Evolutionary conservation across 2,329 filamentous ascomycete species (phyloP).

Genomic region (Cladosporium sp.): DNA sequence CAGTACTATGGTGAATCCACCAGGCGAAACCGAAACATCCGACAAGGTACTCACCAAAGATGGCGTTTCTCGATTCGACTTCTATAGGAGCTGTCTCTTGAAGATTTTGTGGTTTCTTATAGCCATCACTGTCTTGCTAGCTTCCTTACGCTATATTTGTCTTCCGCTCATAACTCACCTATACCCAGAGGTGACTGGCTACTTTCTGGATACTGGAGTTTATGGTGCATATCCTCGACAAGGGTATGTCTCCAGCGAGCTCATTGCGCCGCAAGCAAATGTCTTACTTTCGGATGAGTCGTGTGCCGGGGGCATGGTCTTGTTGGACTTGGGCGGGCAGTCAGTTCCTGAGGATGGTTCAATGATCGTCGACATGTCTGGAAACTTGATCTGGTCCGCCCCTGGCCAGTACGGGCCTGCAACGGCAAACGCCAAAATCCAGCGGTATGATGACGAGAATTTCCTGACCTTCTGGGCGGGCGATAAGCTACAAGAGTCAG

Average conservation of each 20-base stretch:
- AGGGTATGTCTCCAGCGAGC: background rate
- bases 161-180: background rate
- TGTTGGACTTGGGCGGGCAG: conserved; percentile 19
- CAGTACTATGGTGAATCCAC: no score
- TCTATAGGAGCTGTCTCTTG: no score
- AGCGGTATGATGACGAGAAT: conserved; percentile 27
- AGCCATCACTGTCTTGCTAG: background rate
- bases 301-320: conserved; percentile 1
- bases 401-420: conserved; percentile 19
- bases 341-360: conserved; percentile 18
- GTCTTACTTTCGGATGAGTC: background rate
- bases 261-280: background rate
- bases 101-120: no score
- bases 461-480: conserved; percentile 34
- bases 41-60: no score
- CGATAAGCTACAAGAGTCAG: conserved; percentile 25
- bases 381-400: conserved; percentile 23
- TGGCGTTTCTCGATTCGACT: no score
- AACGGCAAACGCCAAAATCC: conserved; percentile 28
- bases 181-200: background rate
- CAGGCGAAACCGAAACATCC: no score
- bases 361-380: conserved; percentile 24
- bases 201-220: background rate
- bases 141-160: background rate
- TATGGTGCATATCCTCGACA: background rate